phyloP scores from a whole-genome alignment of 345 rosid genomes.

The thale cress (Arabidopsis thaliana) region TAIR10.1 NC_003076.8:20816501-20817000 shows the following conservation, averaged over 20 bases:
- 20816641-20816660: conserved; percentile 8
- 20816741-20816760: conserved; percentile 6
- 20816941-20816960: conserved; percentile 74
- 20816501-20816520: neutral
- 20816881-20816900: conserved; percentile 89
- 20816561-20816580: conserved; percentile 24
- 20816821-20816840: conserved; percentile 83
- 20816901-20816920: conserved; percentile 89
- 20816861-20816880: conserved; percentile 93
- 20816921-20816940: conserved; percentile 83
- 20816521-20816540: conserved; percentile 1
- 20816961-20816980: conserved; percentile 14
- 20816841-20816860: conserved; percentile 78
- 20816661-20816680: conserved; percentile 2
- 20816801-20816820: conserved; percentile 81
- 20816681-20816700: conserved; percentile 3
- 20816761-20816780: conserved; percentile 21
- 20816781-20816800: conserved; percentile 61
- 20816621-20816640: neutral
- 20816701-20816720: neutral
- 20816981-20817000: conserved; percentile 22
- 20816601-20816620: conserved; percentile 2
- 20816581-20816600: conserved; percentile 24
- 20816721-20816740: conserved; percentile 17
- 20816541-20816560: neutral